These are phyloP conservation scores for Neurospora tetrasperma DNA, from an alignment of 495 filamentous ascomycete genomes.

Conservation along the genomic window DNA sequence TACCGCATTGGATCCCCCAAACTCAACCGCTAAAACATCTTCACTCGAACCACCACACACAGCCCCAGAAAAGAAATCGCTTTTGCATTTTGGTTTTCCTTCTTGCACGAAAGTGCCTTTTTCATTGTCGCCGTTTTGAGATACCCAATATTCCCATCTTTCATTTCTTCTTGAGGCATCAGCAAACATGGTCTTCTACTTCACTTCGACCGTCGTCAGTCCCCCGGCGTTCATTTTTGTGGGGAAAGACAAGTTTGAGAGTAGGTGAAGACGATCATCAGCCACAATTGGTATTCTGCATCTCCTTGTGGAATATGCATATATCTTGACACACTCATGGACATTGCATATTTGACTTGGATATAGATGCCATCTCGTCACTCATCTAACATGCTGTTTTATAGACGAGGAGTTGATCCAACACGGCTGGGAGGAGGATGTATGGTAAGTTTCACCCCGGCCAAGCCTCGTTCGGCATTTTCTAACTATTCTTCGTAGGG, in stretches of 20 bases:
- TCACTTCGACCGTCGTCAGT: constrained; percentile 63
- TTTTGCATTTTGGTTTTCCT: neutral
- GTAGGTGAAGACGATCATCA: constrained; percentile 40
- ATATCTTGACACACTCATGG: neutral
- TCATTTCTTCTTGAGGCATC: neutral
- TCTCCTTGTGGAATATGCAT: neutral
- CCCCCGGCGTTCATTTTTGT: constrained; percentile 85
- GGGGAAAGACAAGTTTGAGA: constrained; percentile 98
- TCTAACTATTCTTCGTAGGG: neutral
- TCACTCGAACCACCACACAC: neutral
- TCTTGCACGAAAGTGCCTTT: neutral
- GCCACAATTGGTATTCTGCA: neutral
- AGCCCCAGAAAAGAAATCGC: neutral
- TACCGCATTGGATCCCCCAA: neutral
- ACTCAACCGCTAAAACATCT: neutral
- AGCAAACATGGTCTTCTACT: constrained; percentile 85
- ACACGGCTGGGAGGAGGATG: constrained; percentile 85
- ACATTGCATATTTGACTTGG: neutral
- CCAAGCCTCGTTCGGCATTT: neutral
- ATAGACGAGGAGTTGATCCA: constrained; percentile 94
- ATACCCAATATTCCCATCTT: neutral
- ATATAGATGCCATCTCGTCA: too few relatives aligned
- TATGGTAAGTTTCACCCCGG: constrained; percentile 54
- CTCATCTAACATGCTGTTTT: constrained; percentile 12
- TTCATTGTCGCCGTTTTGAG: neutral